Percentiles rank a stretch among this genome's conserved stretches.
Conservation (phyloP, 768 basidiomycete species). For the Russula vinacea region DNA sequence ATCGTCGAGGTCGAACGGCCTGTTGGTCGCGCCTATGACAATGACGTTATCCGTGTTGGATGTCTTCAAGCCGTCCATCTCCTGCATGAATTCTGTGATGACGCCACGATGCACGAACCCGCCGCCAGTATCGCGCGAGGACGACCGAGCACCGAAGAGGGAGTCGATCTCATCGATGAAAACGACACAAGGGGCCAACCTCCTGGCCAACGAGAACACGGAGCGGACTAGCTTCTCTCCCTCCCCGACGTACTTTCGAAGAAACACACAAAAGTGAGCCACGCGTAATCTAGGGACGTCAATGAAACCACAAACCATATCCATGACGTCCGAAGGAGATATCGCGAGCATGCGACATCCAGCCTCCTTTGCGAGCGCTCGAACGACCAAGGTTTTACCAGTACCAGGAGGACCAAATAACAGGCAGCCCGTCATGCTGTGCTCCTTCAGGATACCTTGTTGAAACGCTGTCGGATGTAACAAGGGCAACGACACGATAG, state of each 20-base stretch:
- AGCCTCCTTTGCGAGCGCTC: conserved; percentile 89
- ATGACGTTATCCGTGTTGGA: conserved; percentile 78
- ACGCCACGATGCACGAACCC: conserved; percentile 82
- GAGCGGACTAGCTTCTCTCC: conserved; percentile 87
- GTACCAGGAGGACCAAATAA: conserved; percentile 91
- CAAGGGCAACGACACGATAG: conserved; percentile 84
- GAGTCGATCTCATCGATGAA: conserved; percentile 96
- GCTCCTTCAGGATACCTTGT: conserved; percentile 85
- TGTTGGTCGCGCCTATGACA: conserved; percentile 91
- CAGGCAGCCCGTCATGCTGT: conserved; percentile 87
- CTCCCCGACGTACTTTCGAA: conserved; percentile 74
- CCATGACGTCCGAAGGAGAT: conserved; percentile 92
- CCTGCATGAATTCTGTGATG: conserved; percentile 92
- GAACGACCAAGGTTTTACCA: conserved; percentile 88
- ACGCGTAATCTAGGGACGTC: not conserved
- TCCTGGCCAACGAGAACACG: conserved; percentile 82
- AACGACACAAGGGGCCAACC: conserved; percentile 85
- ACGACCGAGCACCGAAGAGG: conserved; percentile 81
- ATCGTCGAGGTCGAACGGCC: conserved; percentile 88
- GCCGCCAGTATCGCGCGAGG: conserved; percentile 71
- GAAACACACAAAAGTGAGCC: conserved; percentile 9
- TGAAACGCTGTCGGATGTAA: conserved; percentile 85
- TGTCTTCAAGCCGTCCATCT: conserved; percentile 91
- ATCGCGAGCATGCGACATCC: conserved; percentile 91
- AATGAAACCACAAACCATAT: conserved; percentile 62